Base-by-base conservation (phyloP, 768 basidiomycete genomes). In the Mycena pura region DNA sequence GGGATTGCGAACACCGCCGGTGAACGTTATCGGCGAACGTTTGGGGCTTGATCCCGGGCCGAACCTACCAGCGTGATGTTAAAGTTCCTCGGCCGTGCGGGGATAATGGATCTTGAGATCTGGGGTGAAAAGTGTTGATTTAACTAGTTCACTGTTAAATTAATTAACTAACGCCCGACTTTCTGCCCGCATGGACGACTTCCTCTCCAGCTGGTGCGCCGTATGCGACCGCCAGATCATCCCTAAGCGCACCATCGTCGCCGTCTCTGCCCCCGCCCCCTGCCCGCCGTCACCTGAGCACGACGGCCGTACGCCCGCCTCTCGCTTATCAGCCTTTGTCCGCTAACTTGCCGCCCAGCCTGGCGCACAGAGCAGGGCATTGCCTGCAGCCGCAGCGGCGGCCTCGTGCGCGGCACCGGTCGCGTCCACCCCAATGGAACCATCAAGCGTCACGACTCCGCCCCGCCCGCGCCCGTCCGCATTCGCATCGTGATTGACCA, bases 401-500 rank as follows among this genome's bases (percentile, higher is more conserved):
- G 87, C 39, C 86, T 89, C 34, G 82, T 86, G 17, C 85, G 86
- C 49, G 88, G 89, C 60, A 89, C 87, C 0, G 87, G 86, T 53
- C 83, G 87, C 44, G 79, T 84, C 17, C 86, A 84, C 67, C 83
- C 80, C 44, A 87, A 85, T 61, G 84, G 83, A 69, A 77, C 85
- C 5, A 74, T 82, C 70, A 87, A 85, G 73, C 63, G 39, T 68
- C 62, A 55, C 62, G n/a, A 68, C 38, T 65, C 59, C 52, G 62
- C 68, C 25, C 57, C 62, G 50, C 51, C 78, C 19, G 40, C 71
- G n/a, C 77, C 77, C 2, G 60, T 78, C 41, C 84, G 85, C 70
- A 80, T 83, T 40, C 86, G 86, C 44, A 86, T 86, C 11, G 80
- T 92, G 76, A 92, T 93, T 76, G 90, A 92, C 77, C 90, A 90